Conservation (phyloP, 129 eudicot species). For the Centrapalus pauciflorus region DNA sequence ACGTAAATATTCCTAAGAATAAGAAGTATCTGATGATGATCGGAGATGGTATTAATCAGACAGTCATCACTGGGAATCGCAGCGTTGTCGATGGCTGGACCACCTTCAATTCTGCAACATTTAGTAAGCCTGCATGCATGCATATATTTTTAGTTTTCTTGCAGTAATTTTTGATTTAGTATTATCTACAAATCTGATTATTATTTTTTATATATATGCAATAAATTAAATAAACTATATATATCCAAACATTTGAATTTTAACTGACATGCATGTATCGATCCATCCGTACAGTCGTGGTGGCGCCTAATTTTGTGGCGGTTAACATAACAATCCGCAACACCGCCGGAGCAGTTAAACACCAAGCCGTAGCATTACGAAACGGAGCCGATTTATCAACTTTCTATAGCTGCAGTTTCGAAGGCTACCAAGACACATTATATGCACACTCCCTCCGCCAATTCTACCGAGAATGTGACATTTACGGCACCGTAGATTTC, state of each 20-base stretch:
- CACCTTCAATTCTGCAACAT: conserved; percentile 60
- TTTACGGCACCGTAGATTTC: conserved; percentile 61
- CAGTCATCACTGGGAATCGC: conserved; percentile 56
- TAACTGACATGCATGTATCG: neutral
- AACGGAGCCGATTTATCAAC: conserved; percentile 59
- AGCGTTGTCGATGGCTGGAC: conserved; percentile 67
- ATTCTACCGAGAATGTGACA: conserved; percentile 51
- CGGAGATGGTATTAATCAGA: conserved; percentile 68
- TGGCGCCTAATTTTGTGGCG: conserved; percentile 43
- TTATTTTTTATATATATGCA: neutral
- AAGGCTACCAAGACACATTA: conserved; percentile 63
- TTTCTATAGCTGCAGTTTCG: conserved; percentile 61
- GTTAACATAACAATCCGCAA: conserved; percentile 54
- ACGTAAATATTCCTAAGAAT: conserved; percentile 36
- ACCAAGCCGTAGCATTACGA: conserved; percentile 61
- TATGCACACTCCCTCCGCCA: conserved; percentile 58
- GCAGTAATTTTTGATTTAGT: neutral
- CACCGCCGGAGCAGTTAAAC: conserved; percentile 57
- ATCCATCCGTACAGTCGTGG: conserved; percentile 39
- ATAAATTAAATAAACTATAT: no score
- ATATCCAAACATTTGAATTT: neutral
- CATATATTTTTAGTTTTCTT: no score
- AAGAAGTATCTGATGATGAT: conserved; percentile 62
- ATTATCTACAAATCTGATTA: neutral
- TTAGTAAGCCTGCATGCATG: conserved; percentile 61